These are phyloP conservation scores for Leishmania tropica DNA, from an alignment of 208 protist genomes.

Conservation along the genomic window DNA sequence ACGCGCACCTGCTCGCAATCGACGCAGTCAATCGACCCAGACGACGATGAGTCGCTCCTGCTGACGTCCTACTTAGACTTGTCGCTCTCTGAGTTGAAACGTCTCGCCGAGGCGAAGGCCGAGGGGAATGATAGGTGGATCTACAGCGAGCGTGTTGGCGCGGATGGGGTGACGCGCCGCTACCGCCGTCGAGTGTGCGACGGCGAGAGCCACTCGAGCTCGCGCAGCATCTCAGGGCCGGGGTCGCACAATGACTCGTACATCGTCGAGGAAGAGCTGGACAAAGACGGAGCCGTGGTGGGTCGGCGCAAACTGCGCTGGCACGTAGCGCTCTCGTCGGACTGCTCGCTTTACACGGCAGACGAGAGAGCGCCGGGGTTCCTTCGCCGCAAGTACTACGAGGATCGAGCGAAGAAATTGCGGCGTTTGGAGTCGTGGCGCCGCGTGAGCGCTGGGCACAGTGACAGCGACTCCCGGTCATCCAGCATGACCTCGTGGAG, in stretches of 20 bases:
- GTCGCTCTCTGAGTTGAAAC: conserved; percentile 16
- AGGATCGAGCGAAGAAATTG: conserved; percentile 32
- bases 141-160: conserved; percentile 36
- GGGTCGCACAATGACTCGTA: conserved; percentile 14
- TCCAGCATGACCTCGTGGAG: conserved; percentile 46
- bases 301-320: conserved; percentile 26
- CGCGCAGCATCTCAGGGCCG: not conserved
- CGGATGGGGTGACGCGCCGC: conserved; percentile 34
- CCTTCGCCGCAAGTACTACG: conserved; percentile 26
- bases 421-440: conserved; percentile 35
- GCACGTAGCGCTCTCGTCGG: not conserved
- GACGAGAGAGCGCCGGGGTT: conserved; percentile 15
- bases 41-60: conserved; percentile 1
- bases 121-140: conserved; percentile 29
- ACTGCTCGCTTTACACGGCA: conserved; percentile 30
- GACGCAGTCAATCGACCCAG: not conserved
- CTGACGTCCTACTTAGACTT: conserved; percentile 17
- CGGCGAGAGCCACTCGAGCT: not conserved
- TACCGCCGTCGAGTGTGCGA: conserved; percentile 21
- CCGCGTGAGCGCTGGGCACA: conserved; percentile 17
- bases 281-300: conserved; percentile 38
- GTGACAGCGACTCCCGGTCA: conserved; percentile 3
- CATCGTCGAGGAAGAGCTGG: conserved; percentile 62
- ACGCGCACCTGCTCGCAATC: not conserved
- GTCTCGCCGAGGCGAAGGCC: conserved; percentile 14